Percentiles rank a stretch among this genome's conserved stretches.
These are phyloP conservation scores for Candida methanosorbosa DNA, from an alignment of 805 yeast species.

Conservation along the genomic window DNA sequence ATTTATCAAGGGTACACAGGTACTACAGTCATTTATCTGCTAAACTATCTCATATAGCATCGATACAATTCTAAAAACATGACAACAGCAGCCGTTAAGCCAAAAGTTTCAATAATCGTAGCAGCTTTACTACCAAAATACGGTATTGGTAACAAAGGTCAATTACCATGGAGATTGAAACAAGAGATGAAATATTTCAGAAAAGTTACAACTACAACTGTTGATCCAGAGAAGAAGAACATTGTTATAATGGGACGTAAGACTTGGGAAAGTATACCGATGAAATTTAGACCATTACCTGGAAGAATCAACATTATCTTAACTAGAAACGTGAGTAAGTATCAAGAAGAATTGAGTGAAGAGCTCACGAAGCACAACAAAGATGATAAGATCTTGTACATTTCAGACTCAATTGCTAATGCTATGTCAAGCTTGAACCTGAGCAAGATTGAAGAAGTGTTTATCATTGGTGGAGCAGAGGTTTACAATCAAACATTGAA, in stretches of 20 bases:
- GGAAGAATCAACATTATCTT: slow-evolving; percentile 69
- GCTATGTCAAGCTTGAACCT: slow-evolving; percentile 29
- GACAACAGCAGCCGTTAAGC: slow-evolving; percentile 5
- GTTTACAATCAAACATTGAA: slow-evolving; percentile 48
- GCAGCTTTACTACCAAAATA: slow-evolving; percentile 75
- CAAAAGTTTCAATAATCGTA: slow-evolving; percentile 57
- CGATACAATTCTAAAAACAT: too few relatives aligned
- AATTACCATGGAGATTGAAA: slow-evolving; percentile 80
- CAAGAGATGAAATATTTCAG: slow-evolving; percentile 83
- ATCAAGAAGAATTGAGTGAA: slow-evolving; percentile 14
- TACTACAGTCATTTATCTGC: too few relatives aligned
- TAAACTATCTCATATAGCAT: too few relatives aligned
- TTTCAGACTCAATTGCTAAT: slow-evolving; percentile 34
- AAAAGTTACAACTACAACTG: slow-evolving; percentile 50
- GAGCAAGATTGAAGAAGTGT: slow-evolving; percentile 46
- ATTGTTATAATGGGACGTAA: slow-evolving; percentile 94
- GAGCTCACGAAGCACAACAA: slow-evolving; percentile 13
- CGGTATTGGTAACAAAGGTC: slow-evolving; percentile 81
- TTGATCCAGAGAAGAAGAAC: slow-evolving; percentile 32
- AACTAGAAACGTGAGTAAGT: slow-evolving; percentile 35
- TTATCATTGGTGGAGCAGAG: slow-evolving; percentile 90
- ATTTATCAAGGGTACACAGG: too few relatives aligned
- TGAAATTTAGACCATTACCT: slow-evolving; percentile 73
- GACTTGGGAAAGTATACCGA: slow-evolving; percentile 93
- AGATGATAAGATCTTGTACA: slow-evolving; percentile 8